Evolutionary conservation across 2,329 filamentous ascomycete species (phyloP), one percentile per base, ranked within the genome.

Genomic region (Microcera coccophila): DNA sequence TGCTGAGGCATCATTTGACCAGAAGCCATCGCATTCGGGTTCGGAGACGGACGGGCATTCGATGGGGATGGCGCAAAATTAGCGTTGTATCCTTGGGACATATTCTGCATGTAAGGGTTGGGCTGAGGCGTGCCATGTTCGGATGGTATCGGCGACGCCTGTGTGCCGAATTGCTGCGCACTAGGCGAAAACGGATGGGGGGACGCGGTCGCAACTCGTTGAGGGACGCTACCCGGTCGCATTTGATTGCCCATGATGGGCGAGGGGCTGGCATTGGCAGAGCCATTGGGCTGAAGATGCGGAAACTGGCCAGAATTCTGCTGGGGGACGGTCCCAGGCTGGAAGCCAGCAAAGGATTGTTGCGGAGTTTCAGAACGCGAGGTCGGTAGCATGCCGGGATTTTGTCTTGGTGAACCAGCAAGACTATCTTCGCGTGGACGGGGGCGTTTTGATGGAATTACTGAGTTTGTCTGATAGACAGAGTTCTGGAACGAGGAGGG

Each of bases 311-410:
- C 70, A 39, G 81, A 77, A 52, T 78, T 79, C 61, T 79, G 79
- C 58, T 76, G 78, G 37, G 74, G 74, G 64, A 83, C 82, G 49
- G 72, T 70, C 58, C 78, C 79, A 47, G 75, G 77, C 61, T 84
- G 86, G 64, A 84, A 91, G 52, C 81, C 81, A 20, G 83, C 74
- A 57, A 84, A 90, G 39, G 78, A 76, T 62, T 91, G 87, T 59
- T 89, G 87, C 24, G 91, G 91, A 21, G 91, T 97, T 63, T 95
- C 90, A 57, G 91, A 91, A 67, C 91, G 87, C 68, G 91, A 94
- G 18, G 81, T 82, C 37, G 87, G 85, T 21, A 89, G 68, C 69
- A 86, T 86, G 52, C 80, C 81, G 4, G 84, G 79, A 42, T 84
- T 82, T 61, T 84, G 86, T 59, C 84, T 79, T 40, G 91, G 90